Conservation (phyloP, 31 red algal genomes). For the Odonthalia washingtoniensis region DNA sequence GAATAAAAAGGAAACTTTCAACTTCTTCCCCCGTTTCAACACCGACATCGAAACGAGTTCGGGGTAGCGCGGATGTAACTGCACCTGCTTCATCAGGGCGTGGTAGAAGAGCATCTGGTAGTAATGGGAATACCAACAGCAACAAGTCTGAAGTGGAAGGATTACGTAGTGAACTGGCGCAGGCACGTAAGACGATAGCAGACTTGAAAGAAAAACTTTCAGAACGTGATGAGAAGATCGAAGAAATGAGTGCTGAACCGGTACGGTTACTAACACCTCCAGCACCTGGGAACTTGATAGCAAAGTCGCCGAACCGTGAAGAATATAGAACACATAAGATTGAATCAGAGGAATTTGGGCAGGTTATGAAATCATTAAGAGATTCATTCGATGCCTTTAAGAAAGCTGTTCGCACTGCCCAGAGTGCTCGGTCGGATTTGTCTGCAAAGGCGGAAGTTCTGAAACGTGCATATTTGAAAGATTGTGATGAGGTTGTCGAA, state of each 20-base stretch:
- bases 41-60: too few species aligned
- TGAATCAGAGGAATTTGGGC: slow-evolving; percentile 28
- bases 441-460: slow-evolving; percentile 34
- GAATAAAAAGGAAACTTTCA: neutral
- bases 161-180: too few species aligned
- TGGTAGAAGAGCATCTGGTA: too few species aligned
- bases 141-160: too few species aligned
- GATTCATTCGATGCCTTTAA: slow-evolving; percentile 44
- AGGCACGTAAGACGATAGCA: slow-evolving; percentile 11
- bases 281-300: neutral
- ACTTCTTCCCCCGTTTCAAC: neutral
- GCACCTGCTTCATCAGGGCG: too few species aligned
- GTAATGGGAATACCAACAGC: too few species aligned
- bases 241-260: neutral
- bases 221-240: neutral
- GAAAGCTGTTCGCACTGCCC: slow-evolving; percentile 14
- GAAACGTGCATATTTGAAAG: neutral
- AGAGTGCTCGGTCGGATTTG: slow-evolving; percentile 31
- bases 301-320: neutral
- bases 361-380: slow-evolving; percentile 19
- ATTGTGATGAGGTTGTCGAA: slow-evolving; percentile 22
- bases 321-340: neutral
- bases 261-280: neutral
- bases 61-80: too few species aligned
- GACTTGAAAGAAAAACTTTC: neutral